These are phyloP conservation scores for Xanthoceras sorbifolium DNA, from an alignment of 345 rosid species.

Conservation along the genomic window DNA sequence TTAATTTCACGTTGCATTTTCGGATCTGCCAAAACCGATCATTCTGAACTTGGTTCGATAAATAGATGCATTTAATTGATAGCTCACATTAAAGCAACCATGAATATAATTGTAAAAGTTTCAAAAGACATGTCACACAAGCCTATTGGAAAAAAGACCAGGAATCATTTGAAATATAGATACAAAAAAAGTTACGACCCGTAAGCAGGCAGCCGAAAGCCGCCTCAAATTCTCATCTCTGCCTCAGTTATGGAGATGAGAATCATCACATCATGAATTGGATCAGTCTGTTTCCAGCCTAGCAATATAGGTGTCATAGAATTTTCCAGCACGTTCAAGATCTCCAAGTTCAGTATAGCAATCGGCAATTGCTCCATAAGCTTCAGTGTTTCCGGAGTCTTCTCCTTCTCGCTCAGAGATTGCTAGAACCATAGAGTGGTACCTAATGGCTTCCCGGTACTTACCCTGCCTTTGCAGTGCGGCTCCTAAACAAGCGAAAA, in stretches of 20 bases:
- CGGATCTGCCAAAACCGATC: no score
- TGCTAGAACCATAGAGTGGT: slow-evolving; percentile 74
- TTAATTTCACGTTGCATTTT: no score
- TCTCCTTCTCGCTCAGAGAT: slow-evolving; percentile 73
- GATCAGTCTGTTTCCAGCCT: slow-evolving; percentile 72
- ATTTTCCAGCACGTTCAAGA: slow-evolving; percentile 81
- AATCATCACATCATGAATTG: neutral
- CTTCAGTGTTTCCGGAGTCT: slow-evolving; percentile 89
- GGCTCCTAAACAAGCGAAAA: slow-evolving; percentile 50
- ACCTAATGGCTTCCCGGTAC: slow-evolving; percentile 73
- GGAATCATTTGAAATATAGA: neutral
- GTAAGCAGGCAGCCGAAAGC: neutral
- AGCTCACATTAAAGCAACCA: neutral
- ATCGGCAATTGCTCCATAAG: slow-evolving; percentile 94
- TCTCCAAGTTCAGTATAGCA: slow-evolving; percentile 94
- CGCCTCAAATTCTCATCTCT: neutral
- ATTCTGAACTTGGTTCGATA: no score
- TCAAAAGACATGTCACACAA: no score
- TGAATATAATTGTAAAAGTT: neutral
- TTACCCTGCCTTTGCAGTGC: slow-evolving; percentile 90
- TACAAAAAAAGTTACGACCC: neutral
- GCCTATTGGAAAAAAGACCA: no score
- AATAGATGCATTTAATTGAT: no score
- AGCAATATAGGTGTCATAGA: slow-evolving; percentile 78
- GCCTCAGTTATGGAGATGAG: neutral